phyloP scores from a whole-genome alignment of 129 eudicot species.

The Glebionis coronaria region DNA sequence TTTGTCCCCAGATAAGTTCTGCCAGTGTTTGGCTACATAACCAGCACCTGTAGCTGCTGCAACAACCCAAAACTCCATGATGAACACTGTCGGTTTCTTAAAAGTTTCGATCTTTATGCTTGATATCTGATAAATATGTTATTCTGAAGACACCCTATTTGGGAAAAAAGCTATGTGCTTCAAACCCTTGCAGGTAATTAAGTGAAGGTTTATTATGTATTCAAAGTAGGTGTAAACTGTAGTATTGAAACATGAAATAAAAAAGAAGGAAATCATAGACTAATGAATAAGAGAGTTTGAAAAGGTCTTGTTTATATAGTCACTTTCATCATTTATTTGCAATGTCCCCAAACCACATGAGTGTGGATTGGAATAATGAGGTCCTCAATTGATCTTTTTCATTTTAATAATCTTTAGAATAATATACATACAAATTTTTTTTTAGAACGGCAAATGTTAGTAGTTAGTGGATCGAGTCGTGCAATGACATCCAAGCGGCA shows the following conservation, averaged over 20 bases:
- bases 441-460: too few relatives aligned
- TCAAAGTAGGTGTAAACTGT: neutral
- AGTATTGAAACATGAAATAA: constrained; percentile 15
- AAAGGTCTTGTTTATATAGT: constrained; percentile 31
- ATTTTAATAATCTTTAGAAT: constrained; percentile 6
- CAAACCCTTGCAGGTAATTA: constrained; percentile 18
- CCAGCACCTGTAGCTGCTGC: constrained; percentile 90
- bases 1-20: constrained; percentile 46
- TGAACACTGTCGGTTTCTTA: constrained; percentile 10
- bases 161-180: constrained; percentile 7
- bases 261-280: constrained; percentile 16
- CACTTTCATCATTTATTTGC: constrained; percentile 28
- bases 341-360: constrained; percentile 34
- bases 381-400: constrained; percentile 22
- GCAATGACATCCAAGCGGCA: neutral
- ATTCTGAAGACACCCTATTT: constrained; percentile 5
- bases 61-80: constrained; percentile 84
- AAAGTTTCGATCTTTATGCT: neutral
- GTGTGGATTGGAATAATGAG: constrained; percentile 33
- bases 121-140: constrained; percentile 5
- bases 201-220: constrained; percentile 5
- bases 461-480: too few relatives aligned
- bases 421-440: neutral
- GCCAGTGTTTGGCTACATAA: constrained; percentile 65
- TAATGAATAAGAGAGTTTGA: constrained; percentile 15